These are phyloP conservation scores for Sclerotinia spermophila DNA, from an alignment of 2,329 filamentous ascomycete genomes.

Conservation along the genomic window DNA sequence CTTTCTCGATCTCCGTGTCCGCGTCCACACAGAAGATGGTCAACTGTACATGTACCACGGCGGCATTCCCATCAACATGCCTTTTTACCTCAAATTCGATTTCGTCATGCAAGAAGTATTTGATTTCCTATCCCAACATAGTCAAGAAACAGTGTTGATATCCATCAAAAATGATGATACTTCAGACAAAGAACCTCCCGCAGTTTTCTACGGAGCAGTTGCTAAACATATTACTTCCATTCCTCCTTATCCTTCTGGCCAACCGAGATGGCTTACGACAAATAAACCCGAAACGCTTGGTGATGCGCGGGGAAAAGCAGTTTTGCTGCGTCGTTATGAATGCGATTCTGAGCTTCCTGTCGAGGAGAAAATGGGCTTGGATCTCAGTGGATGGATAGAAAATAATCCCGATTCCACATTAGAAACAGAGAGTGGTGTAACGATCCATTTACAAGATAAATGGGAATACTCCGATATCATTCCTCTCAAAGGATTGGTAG, in stretches of 20 bases:
- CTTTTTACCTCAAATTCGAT: conserved; percentile 58
- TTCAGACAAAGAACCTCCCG: conserved; percentile 56
- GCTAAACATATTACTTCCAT: conserved; percentile 52
- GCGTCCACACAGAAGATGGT: conserved; percentile 49
- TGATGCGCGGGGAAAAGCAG: conserved; percentile 61
- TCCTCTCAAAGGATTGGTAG: conserved; percentile 40
- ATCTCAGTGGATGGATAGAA: conserved; percentile 54
- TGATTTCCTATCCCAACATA: conserved; percentile 55
- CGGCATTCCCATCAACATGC: conserved; percentile 66
- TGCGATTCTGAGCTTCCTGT: conserved; percentile 42
- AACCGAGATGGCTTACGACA: conserved; percentile 58
- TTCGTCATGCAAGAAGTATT: conserved; percentile 56
- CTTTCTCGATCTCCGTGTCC: conserved; percentile 69
- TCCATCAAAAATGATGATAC: conserved; percentile 63
- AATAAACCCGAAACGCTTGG: conserved; percentile 58
- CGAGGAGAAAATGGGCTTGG: conserved; percentile 38
- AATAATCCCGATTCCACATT: conserved; percentile 59
- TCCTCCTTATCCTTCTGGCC: conserved; percentile 32
- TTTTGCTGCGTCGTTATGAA: conserved; percentile 63
- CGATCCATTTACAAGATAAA: conserved; percentile 46
- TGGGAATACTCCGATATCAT: conserved; percentile 43
- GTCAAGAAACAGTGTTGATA: conserved; percentile 63
- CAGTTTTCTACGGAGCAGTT: conserved; percentile 42
- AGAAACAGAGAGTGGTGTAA: conserved; percentile 38
- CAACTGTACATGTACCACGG: conserved; percentile 66